A percentile compares a stretch with the other conserved stretches of the same genome.
These are phyloP conservation scores for Exophiala sideris DNA, from an alignment of 2,329 filamentous ascomycete genomes.

Conservation along the genomic window DNA sequence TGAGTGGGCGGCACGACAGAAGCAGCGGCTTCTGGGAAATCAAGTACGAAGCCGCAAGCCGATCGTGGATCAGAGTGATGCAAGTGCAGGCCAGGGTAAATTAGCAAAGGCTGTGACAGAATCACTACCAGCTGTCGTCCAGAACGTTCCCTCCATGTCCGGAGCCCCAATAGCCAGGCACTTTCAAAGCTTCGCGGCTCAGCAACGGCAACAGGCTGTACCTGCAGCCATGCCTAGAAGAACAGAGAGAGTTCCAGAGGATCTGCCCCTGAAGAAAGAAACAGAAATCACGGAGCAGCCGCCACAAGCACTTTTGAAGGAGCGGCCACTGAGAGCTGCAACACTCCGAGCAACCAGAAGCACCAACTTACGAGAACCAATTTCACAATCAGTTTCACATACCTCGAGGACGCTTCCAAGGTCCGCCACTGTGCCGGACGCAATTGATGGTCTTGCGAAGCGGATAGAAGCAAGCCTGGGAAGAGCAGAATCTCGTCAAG, in stretches of 20 bases:
- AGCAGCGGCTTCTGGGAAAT: constrained; percentile 17
- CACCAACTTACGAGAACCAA: constrained; percentile 8
- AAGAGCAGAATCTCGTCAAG: constrained; percentile 2
- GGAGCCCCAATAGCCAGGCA: constrained; percentile 8
- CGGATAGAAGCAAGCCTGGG: constrained; percentile 1
- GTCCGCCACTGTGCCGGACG: constrained; percentile 21
- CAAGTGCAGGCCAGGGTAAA: not conserved
- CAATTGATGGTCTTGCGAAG: constrained; percentile 12
- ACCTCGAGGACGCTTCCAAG: constrained; percentile 20
- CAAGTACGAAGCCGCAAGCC: constrained; percentile 24
- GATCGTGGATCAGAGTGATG: constrained; percentile 4
- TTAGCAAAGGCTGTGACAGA: constrained; percentile 2
- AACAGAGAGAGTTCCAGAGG: constrained; percentile 4
- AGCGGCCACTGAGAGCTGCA: constrained; percentile 29
- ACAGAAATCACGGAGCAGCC: constrained; percentile 3
- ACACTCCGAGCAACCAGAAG: constrained; percentile 25
- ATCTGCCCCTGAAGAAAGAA: not conserved
- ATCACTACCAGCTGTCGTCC: not conserved
- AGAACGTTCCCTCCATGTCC: constrained; percentile 4
- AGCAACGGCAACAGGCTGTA: constrained; percentile 44
- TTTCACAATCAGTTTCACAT: constrained; percentile 2
- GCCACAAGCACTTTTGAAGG: constrained; percentile 27
- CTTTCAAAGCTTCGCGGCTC: constrained; percentile 43
- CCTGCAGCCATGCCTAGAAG: constrained; percentile 20
- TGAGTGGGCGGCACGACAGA: constrained; percentile 38